Percentiles rank a stretch among this genome's conserved stretches.
These are phyloP conservation scores for Debaryomyces sp. DNA, from an alignment of 1,139 yeast species.

Conservation along the genomic window DNA sequence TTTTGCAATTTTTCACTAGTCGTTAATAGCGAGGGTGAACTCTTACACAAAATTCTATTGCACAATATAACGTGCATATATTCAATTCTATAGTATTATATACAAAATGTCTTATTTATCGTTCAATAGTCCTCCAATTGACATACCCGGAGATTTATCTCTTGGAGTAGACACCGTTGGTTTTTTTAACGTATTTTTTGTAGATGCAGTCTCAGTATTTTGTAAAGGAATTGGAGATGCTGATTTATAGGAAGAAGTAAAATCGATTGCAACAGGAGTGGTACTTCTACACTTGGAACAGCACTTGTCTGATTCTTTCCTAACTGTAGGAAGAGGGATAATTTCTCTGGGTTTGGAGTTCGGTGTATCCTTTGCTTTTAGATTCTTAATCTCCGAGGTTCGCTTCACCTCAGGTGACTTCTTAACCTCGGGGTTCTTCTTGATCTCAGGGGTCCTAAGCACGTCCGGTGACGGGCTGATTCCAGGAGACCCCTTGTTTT, in stretches of 20 bases:
- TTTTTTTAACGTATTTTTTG: neutral
- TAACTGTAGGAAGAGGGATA: neutral
- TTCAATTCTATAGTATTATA: conserved; percentile 4
- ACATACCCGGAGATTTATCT: conserved; percentile 9
- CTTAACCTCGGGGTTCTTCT: neutral
- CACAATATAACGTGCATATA: conserved; percentile 10
- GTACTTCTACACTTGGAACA: conserved; percentile 10
- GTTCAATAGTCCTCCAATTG: conserved; percentile 13
- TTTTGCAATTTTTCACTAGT: conserved; percentile 6
- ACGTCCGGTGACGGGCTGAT: neutral
- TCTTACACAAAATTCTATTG: conserved; percentile 9
- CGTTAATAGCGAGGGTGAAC: neutral
- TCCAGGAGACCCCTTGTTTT: neutral
- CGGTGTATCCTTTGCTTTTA: neutral
- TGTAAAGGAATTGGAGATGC: neutral
- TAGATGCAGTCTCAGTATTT: neutral
- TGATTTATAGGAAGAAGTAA: conserved; percentile 23
- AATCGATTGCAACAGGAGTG: conserved; percentile 32
- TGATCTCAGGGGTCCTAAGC: neutral
- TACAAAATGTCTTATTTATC: conserved; percentile 7
- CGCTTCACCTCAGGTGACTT: neutral
- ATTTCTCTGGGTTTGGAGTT: neutral
- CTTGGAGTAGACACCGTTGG: neutral
- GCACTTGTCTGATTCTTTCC: conserved; percentile 9
- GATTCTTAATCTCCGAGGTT: neutral